Conservation (phyloP, 495 filamentous ascomycete species). For the Pseudevernia furfuracea region DNA sequence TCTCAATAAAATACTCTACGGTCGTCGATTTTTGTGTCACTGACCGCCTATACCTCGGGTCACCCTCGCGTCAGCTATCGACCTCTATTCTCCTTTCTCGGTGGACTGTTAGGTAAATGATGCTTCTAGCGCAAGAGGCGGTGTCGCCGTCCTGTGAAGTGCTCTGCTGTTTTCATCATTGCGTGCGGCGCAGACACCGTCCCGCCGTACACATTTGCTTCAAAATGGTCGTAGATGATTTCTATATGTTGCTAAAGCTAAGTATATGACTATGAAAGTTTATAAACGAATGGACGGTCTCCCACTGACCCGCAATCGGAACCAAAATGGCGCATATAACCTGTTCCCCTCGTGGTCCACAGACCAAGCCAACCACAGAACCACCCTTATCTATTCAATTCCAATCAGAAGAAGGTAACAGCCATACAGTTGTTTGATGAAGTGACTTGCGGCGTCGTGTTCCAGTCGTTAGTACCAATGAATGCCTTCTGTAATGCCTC, state of each 20-base stretch:
- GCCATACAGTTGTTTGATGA: neutral
- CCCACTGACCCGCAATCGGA: conserved; percentile 5
- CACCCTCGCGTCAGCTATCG: no score
- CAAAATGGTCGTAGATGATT: neutral
- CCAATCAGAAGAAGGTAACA: neutral
- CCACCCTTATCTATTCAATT: neutral
- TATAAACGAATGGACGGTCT: conserved; percentile 3
- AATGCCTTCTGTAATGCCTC: conserved; percentile 1
- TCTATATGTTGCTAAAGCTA: neutral
- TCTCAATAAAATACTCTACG: no score
- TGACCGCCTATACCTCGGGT: no score
- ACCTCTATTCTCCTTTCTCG: no score
- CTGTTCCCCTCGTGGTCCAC: neutral
- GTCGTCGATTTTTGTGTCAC: no score
- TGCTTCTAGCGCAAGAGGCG: no score
- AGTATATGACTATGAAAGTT: neutral
- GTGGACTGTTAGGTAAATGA: no score
- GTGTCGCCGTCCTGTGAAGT: no score
- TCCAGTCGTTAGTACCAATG: neutral
- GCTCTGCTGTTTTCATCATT: no score
- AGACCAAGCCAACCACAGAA: neutral
- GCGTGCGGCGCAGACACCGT: no score
- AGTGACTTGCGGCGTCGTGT: conserved; percentile 2
- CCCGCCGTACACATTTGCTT: neutral
- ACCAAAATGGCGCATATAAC: neutral